Base-by-base conservation (phyloP, 2,329 filamentous ascomycete species). In the Sporothrix brunneoviolacea region DNA sequence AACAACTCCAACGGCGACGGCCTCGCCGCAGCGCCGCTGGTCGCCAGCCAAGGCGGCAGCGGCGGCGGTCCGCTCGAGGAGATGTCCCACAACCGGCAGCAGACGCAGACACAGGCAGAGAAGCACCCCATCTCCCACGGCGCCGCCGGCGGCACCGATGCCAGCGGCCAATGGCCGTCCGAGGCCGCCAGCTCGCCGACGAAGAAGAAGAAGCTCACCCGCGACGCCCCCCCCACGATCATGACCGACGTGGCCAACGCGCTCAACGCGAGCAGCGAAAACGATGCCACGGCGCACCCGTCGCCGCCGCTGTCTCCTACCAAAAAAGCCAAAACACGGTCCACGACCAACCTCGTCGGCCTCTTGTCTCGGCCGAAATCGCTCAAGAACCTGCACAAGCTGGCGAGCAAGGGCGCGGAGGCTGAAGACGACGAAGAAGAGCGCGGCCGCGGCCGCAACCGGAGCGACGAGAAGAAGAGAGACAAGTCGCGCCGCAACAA, bases 261-360 rank as follows among this genome's bases (percentile, higher is more conserved):
- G 24, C 7, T 18, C 37, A 9, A 33, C 7, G n/a, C 21, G 4
- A 41, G 16, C 16, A 45, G 37, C 7, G 39, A 48, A 16, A 47
- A 38, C 7, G 8, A 16, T 12, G 12, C 35, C 33, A 40, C 24
- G 33, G 9, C 4, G 21, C 18, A 4, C 18, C 10, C 13, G 6
- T 21, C 8, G n/a, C 27, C 24, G 16, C 32, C 39, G 4, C 47
- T 33, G 21, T 77, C 77, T 36, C 75, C 76, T 10, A 74, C 74
- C 52, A 86, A 85, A 62, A 80, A 81, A 22, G 85, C 84, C 62
- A 94, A 91, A 71, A 79, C 79, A 33, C 95, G 91, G 66, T 95
- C 91, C 0, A 79, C 86, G 4, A 86, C 86, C 28, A 94, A 90
- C 63, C 74, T 97, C n/a, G 81, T 82, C 1, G 82, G 77, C 4